Evolutionary conservation across 768 basidiomycete species (phyloP).

Genomic region (Erythrobasidium yunnanense): DNA sequence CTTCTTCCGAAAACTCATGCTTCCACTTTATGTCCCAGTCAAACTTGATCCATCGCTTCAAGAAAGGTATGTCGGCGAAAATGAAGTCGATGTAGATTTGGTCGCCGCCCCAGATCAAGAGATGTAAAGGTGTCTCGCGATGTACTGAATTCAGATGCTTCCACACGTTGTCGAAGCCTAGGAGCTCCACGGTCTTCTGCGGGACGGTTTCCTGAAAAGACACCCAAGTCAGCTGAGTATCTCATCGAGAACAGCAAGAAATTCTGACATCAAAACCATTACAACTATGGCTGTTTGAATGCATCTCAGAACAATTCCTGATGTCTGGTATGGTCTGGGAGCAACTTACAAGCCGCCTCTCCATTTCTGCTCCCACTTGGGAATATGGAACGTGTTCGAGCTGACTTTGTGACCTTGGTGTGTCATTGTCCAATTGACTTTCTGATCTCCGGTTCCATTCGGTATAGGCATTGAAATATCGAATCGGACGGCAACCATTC

Average conservation of each 20-base stretch:
- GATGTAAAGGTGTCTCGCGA: slow-evolving; percentile 15
- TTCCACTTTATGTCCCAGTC: slow-evolving; percentile 20
- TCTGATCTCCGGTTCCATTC: slow-evolving; percentile 24
- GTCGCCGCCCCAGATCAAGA: slow-evolving; percentile 28
- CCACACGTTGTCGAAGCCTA: slow-evolving; percentile 31
- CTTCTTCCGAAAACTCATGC: slow-evolving; percentile 31
- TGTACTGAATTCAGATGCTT: slow-evolving; percentile 28
- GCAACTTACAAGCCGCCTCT: slow-evolving; percentile 27
- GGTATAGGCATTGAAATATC: slow-evolving; percentile 25
- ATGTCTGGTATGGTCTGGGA: no score
- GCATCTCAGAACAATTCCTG: no score
- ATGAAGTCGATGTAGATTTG: slow-evolving; percentile 29
- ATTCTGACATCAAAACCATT: no score
- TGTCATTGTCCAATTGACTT: slow-evolving; percentile 21
- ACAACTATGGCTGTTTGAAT: no score
- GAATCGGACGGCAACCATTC: slow-evolving; percentile 23
- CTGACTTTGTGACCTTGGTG: background rate
- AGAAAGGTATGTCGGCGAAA: slow-evolving; percentile 30
- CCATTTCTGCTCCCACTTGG: slow-evolving; percentile 25
- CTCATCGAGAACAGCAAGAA: no score
- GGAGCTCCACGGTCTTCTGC: slow-evolving; percentile 18
- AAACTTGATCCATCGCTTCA: slow-evolving; percentile 26
- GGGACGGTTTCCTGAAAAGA: slow-evolving; percentile 28
- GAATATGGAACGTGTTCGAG: slow-evolving; percentile 18
- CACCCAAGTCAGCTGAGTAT: no score